Base-by-base conservation (phyloP, 2,329 filamentous ascomycete genomes). In the Sporothrix inflata region DNA sequence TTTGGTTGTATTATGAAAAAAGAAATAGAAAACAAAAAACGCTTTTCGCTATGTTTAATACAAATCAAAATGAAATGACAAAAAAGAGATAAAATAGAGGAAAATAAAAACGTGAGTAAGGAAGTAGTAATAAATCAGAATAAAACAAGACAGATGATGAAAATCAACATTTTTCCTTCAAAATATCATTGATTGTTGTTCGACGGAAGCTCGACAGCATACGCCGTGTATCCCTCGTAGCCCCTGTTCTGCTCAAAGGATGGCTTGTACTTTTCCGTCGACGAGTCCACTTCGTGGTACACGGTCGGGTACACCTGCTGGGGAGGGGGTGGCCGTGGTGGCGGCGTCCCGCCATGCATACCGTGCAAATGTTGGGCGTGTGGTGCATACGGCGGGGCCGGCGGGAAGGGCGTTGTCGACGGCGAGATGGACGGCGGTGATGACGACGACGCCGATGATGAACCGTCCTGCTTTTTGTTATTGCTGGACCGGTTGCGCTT, bases 401-500 rank as follows among this genome's bases (percentile, higher is more conserved):
- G 57, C 1, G 30, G 57, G n/a, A 40, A 40, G 4, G 57, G 34
- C 3, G 34, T 42, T 55, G 66, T 49, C 1, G 47, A 40, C 19
- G 66, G n/a, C 4, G 47, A 24, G 7, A 49, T 24, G 12, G 34
- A 5, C 4, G 53, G 19, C 1, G 53, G 34, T 38, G 27, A 16
- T 19, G 14, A 19, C 19, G 45, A 21, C n/a, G 34, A 24, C 2
- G 66, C 4, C 9, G 51, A n/a, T 3, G 51, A 38, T 5, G 40
- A 8, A 4, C 38, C 57, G 8, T 24, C 34, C n/a, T 7, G 14
- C 34, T 40, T 40, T n/a, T 14, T 63, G 7, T 14, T 27, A 12
- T 34, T 61, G 14, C 27, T 55, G 1, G 68, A 55, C 1, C 68
- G 68, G 66, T 73, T 74, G 71, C 42, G 73, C 14, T 74, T 75